Conservation (phyloP, 2,329 filamentous ascomycete genomes). For the Fusarium sp. region DNA sequence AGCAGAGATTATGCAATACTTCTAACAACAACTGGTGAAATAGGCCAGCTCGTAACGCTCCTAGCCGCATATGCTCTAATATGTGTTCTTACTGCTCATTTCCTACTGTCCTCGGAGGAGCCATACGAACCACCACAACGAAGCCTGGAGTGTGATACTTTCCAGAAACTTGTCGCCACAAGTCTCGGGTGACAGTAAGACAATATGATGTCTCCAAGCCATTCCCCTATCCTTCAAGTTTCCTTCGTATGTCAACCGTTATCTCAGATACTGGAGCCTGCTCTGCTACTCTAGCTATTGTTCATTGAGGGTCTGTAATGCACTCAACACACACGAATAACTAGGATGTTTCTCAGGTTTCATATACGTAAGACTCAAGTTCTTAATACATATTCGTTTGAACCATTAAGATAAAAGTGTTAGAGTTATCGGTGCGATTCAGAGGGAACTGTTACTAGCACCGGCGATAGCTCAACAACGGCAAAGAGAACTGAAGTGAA, state of each 20-base stretch:
- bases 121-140: neutral
- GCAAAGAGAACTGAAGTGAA: neutral
- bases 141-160: neutral
- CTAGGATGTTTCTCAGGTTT: neutral
- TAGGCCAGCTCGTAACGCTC: neutral
- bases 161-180: neutral
- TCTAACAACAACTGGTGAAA: neutral
- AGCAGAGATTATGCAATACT: neutral
- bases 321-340: neutral
- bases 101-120: neutral
- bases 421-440: neutral
- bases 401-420: neutral
- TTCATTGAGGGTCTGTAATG: neutral
- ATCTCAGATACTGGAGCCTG: neutral
- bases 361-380: neutral
- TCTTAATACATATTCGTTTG: neutral
- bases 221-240: neutral
- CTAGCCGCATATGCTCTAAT: neutral
- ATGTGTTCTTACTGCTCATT: neutral
- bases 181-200: neutral
- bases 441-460: neutral
- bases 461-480: neutral
- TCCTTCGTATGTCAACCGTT: neutral
- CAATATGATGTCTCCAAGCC: neutral
- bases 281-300: neutral